Conservation (phyloP, 352 stramenopile genomes). For the Pythium insidiosum region DNA sequence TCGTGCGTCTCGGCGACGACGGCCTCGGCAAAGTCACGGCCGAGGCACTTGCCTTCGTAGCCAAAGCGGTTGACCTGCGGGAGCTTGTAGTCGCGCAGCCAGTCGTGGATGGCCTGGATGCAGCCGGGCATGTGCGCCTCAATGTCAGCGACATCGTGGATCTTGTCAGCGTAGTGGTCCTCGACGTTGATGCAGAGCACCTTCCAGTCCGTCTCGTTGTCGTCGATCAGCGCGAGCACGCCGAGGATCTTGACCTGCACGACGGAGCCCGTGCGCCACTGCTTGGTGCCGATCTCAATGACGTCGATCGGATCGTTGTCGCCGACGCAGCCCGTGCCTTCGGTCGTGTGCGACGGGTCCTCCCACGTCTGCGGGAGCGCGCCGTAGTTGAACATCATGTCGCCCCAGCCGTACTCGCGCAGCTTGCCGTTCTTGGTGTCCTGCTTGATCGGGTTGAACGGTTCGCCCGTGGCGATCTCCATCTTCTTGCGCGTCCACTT, state of each 20-base stretch:
- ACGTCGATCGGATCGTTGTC: slow-evolving; percentile 99
- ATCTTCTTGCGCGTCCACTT: slow-evolving; percentile 99
- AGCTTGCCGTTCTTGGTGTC: slow-evolving; percentile 98
- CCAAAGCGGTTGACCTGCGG: slow-evolving; percentile 99
- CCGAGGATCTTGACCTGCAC: slow-evolving; percentile 97
- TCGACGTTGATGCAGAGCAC: slow-evolving; percentile 95
- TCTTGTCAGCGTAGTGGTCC: slow-evolving; percentile 95
- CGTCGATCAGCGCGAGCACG: slow-evolving; percentile 98
- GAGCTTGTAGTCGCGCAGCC: slow-evolving; percentile 99
- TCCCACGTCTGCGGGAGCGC: slow-evolving; percentile 99
- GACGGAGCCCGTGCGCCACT: slow-evolving; percentile 90
- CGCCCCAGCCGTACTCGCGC: slow-evolving; percentile 94
- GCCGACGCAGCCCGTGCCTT: slow-evolving; percentile 75
- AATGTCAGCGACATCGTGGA: slow-evolving; percentile 97
- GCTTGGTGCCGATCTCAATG: slow-evolving; percentile 95
- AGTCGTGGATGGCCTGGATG: slow-evolving; percentile 92
- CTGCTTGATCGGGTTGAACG: slow-evolving; percentile 98
- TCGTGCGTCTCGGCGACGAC: slow-evolving; percentile 84
- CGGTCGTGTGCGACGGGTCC: slow-evolving; percentile 88
- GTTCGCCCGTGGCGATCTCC: slow-evolving; percentile 95
- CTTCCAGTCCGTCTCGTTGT: slow-evolving; percentile 99
- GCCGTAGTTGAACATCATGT: slow-evolving; percentile 99
- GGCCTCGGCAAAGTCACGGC: slow-evolving; percentile 81
- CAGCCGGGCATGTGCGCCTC: slow-evolving; percentile 92
- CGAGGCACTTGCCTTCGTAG: slow-evolving; percentile 96